phyloP scores from a whole-genome alignment of 2,329 filamentous ascomycete species.

The Xylaria polymorpha region DNA sequence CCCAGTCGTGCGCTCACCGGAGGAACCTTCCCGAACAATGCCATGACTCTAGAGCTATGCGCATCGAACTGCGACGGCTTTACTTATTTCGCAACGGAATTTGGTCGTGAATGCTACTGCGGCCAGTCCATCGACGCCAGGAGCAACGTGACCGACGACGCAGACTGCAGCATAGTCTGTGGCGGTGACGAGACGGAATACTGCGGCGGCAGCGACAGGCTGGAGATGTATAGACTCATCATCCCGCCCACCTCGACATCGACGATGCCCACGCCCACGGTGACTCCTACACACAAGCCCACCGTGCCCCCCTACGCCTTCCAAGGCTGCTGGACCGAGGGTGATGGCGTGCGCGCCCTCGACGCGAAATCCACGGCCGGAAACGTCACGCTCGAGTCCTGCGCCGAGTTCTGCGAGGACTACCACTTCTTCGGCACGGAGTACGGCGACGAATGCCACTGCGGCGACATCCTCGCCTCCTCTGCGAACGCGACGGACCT shows the following conservation, averaged over 20 bases:
- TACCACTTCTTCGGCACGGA: slow-evolving; percentile 40
- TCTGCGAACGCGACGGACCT: slow-evolving; percentile 33
- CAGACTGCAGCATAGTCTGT: slow-evolving; percentile 55
- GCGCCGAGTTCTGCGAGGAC: slow-evolving; percentile 48
- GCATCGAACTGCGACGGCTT: slow-evolving; percentile 52
- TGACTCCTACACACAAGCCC: slow-evolving; percentile 47
- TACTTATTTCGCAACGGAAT: slow-evolving; percentile 54
- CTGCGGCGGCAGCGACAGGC: slow-evolving; percentile 53
- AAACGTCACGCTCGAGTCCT: slow-evolving; percentile 54
- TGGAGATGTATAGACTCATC: slow-evolving; percentile 52
- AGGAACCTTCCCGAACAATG: slow-evolving; percentile 49
- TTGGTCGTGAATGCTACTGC: slow-evolving; percentile 56
- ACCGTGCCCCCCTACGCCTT: slow-evolving; percentile 50
- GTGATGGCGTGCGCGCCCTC: slow-evolving; percentile 52
- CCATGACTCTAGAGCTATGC: slow-evolving; percentile 56
- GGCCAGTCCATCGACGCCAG: slow-evolving; percentile 52
- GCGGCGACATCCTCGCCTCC: slow-evolving; percentile 46
- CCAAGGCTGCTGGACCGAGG: slow-evolving; percentile 57
- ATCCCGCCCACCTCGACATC: slow-evolving; percentile 33
- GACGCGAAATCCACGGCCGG: slow-evolving; percentile 39
- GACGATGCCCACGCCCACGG: slow-evolving; percentile 33
- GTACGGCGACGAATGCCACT: slow-evolving; percentile 52
- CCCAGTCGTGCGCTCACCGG: slow-evolving; percentile 53
- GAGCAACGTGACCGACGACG: slow-evolving; percentile 49
- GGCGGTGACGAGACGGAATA: slow-evolving; percentile 53